Base-by-base conservation (phyloP, 345 rosid species). In the Moricandia moricandioides region DNA sequence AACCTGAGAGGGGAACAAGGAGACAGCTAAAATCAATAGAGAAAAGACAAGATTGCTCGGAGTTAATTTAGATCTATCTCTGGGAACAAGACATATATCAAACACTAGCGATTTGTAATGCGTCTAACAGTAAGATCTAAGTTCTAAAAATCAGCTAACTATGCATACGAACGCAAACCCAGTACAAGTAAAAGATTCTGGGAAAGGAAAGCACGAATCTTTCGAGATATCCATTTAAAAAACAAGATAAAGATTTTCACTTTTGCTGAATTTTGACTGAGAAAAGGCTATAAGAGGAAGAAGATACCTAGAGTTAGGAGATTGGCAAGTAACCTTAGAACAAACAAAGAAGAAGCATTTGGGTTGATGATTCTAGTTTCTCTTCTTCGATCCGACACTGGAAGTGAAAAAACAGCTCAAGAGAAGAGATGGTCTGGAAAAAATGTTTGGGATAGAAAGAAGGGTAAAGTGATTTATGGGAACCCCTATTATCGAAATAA, bases 111-210 rank as follows among this genome's bases (percentile, higher is more conserved):
- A 24, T 56, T 70, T 0, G 34, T 2, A n/a, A 27, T 59, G 56
- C 17, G 49, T 60, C 29, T 58, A 17, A 51, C 26, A 66, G 54
- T 63, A 80, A 81, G 88, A 85, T 85, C 88, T 84, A 70, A 76
- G 77, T 70, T 56, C 37, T 3, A 43, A 56, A 67, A 7, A 3
- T 17, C 30, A 62, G 60, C 55, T 60, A 54, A 37, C 51, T 29
- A 17, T 1, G 51, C 66, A 21, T 47, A 59, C 62, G 57, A 49
- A 24, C 24, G 11, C 34, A 73, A 58, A 68, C 61, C 75, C 57
- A 73, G 71, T 10, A 74, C 69, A 64, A 10, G 6, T 21, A 33
- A 70, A 16, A 2, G 49, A 65, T 18, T 73, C 65, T 54, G 16
- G 33, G 6, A 35, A 18, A 63, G 30, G n/a, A 33, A 70, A 77